A percentile compares a stretch with the other conserved stretches of the same genome.
Conservation (phyloP, 2,329 filamentous ascomycete genomes). For the Passalora sequoiae region DNA sequence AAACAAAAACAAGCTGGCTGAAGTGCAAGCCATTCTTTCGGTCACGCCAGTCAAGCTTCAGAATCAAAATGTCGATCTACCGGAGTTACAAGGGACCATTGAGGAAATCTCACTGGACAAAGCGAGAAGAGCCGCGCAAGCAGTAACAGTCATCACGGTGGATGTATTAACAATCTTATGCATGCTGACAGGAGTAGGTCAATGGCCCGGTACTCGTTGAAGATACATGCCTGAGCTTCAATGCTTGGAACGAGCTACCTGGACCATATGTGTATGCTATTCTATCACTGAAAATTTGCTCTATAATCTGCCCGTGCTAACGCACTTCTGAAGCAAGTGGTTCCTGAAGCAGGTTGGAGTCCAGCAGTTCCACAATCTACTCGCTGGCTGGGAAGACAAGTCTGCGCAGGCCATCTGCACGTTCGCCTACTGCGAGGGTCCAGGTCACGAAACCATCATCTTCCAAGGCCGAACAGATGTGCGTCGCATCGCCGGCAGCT, state of each 20-base stretch:
- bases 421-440: slow-evolving; percentile 84
- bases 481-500: too few relatives aligned
- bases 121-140: slow-evolving; percentile 72
- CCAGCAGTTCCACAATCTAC: slow-evolving; percentile 79
- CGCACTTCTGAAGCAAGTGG: slow-evolving; percentile 67
- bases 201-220: slow-evolving; percentile 88
- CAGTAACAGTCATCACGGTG: slow-evolving; percentile 54
- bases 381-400: slow-evolving; percentile 85
- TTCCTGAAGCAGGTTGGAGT: slow-evolving; percentile 82
- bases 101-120: slow-evolving; percentile 90
- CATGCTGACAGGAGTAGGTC: too few relatives aligned
- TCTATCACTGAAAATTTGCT: neutral
- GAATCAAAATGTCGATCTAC: slow-evolving; percentile 70
- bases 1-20: slow-evolving; percentile 87
- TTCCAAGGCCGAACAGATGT: slow-evolving; percentile 89
- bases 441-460: slow-evolving; percentile 73
- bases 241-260: slow-evolving; percentile 82
- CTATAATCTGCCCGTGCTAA: neutral
- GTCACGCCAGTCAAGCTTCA: slow-evolving; percentile 62
- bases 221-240: slow-evolving; percentile 91
- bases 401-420: slow-evolving; percentile 91
- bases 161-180: too few relatives aligned
- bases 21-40: slow-evolving; percentile 82
- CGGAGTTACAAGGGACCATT: slow-evolving; percentile 86
- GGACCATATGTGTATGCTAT: slow-evolving; percentile 83